A percentile compares a stretch with the other conserved stretches of the same genome.
phyloP scores from a whole-genome alignment of 495 filamentous ascomycete species.

The Glonium stellatum region DNA sequence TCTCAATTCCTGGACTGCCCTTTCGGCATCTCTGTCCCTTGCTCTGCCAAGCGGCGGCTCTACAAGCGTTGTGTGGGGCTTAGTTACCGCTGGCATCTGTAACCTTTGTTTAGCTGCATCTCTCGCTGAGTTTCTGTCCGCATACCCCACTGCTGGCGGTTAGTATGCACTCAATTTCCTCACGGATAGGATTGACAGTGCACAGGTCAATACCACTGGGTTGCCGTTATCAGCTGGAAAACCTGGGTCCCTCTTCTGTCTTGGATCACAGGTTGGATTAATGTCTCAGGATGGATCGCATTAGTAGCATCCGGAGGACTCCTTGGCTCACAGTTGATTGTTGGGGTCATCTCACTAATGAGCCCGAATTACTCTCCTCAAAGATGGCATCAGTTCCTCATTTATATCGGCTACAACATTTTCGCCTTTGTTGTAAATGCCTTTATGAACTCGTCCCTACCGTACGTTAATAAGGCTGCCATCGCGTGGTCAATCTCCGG shows the following conservation, averaged over 20 bases:
- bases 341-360: constrained; percentile 42
- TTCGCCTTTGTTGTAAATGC: constrained; percentile 60
- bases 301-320: constrained; percentile 35
- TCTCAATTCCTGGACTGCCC: constrained; percentile 54
- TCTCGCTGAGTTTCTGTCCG: constrained; percentile 65
- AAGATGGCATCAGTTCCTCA: constrained; percentile 67
- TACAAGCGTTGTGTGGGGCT: constrained; percentile 52
- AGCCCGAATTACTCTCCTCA: constrained; percentile 45
- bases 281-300: constrained; percentile 63
- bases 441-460: constrained; percentile 55
- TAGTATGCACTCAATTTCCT: constrained; percentile 14
- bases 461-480: constrained; percentile 56
- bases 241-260: constrained; percentile 55
- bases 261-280: constrained; percentile 72
- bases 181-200: constrained; percentile 41
- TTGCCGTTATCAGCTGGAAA: constrained; percentile 55
- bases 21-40: constrained; percentile 48
- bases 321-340: constrained; percentile 42
- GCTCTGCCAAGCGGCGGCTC: constrained; percentile 49
- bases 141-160: constrained; percentile 52
- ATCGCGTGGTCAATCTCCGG: constrained; percentile 63
- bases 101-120: constrained; percentile 66
- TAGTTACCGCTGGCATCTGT: constrained; percentile 63
- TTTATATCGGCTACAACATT: constrained; percentile 62
- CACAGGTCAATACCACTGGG: constrained; percentile 62